Conservation (phyloP, 2,329 filamentous ascomycete species). For the Aspergillus niger region DNA sequence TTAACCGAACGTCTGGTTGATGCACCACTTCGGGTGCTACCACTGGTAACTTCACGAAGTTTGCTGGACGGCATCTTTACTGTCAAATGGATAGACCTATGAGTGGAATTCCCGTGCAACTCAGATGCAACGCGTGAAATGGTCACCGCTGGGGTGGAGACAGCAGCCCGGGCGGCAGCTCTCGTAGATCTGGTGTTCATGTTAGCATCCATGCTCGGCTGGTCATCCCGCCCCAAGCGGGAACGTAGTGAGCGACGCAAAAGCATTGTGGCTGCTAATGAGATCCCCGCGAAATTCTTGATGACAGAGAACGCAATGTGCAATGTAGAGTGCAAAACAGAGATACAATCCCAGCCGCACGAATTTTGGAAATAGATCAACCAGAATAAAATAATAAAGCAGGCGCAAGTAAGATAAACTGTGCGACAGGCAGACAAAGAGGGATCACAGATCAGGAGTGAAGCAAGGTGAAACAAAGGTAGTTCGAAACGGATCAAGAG, state of each 20-base stretch:
- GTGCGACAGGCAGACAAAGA: not conserved
- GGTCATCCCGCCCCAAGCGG: constrained; percentile 32
- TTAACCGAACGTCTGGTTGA: constrained; percentile 40
- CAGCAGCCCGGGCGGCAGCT: constrained; percentile 31
- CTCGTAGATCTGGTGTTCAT: constrained; percentile 40
- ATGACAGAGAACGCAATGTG: not conserved
- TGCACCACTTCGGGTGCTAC: constrained; percentile 28
- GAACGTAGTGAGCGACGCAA: constrained; percentile 44
- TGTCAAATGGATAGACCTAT: constrained; percentile 49
- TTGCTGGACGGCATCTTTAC: constrained; percentile 54
- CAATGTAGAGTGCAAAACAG: not conserved
- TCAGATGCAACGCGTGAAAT: constrained; percentile 40
- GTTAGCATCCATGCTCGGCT: constrained; percentile 37
- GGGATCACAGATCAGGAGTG: not conserved
- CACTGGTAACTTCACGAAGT: constrained; percentile 50
- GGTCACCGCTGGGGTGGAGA: constrained; percentile 37
- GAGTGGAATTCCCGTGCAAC: constrained; percentile 35
- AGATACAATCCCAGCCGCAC: not conserved
- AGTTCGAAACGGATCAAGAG: not conserved
- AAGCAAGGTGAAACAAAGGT: constrained; percentile 14
- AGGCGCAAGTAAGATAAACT: not conserved
- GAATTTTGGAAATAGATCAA: not conserved
- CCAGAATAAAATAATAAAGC: not conserved
- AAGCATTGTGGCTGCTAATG: constrained; percentile 31
- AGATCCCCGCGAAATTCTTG: not conserved